A percentile compares a stretch with the other conserved stretches of the same genome.
Conservation (phyloP, 768 basidiomycete species). For the Kwoniella mangroviensis region DNA sequence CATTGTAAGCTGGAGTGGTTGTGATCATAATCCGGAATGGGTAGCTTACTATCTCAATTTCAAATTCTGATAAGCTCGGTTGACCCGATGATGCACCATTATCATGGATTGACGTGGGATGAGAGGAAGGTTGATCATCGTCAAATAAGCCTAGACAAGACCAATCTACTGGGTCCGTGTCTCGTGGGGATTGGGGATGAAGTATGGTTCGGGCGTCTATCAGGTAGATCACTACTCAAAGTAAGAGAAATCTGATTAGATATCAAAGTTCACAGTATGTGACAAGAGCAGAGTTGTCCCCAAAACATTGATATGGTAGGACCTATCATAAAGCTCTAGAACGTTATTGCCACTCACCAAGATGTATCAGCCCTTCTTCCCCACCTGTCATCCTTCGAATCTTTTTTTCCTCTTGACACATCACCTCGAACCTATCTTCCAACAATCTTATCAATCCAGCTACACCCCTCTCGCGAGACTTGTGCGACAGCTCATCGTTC, state of each 20-base stretch:
- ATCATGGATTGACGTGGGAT: background rate
- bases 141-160: slow-evolving; percentile 37
- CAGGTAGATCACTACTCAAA: slow-evolving; percentile 40
- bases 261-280: no score
- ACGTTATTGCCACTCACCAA: slow-evolving; percentile 33
- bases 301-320: no score
- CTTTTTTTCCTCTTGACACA: slow-evolving; percentile 44
- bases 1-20: background rate
- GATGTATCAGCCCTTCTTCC: slow-evolving; percentile 44
- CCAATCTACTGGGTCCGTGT: slow-evolving; percentile 37
- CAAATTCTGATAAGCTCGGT: slow-evolving; percentile 17
- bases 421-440: slow-evolving; percentile 44
- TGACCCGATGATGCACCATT: background rate
- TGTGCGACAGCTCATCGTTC: slow-evolving; percentile 16
- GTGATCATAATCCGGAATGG: background rate
- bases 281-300: no score
- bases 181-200: slow-evolving; percentile 6
- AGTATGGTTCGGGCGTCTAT: slow-evolving; percentile 46
- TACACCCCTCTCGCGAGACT: slow-evolving; percentile 40
- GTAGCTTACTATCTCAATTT: slow-evolving; percentile 38
- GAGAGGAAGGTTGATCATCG: slow-evolving; percentile 12
- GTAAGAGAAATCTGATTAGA: no score
- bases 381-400: slow-evolving; percentile 33
- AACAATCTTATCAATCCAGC: slow-evolving; percentile 37
- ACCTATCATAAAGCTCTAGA: no score